A percentile compares a stretch with the other conserved stretches of the same genome.
phyloP scores from a whole-genome alignment of 139 green algal genomes.

The Closterium sp. region DNA sequence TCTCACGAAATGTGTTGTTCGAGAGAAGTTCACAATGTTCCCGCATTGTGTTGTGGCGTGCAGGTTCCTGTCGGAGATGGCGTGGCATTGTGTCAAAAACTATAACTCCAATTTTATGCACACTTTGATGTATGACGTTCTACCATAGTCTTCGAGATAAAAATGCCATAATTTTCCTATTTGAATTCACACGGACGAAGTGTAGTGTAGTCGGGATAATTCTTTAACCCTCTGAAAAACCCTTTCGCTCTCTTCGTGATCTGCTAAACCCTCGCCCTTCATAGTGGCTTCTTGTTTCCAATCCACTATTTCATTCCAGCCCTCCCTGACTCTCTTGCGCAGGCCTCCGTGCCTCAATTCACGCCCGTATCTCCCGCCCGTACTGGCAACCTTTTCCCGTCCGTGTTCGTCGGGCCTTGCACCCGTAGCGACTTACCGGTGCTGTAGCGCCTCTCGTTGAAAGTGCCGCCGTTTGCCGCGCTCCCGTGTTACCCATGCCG shows the following conservation, averaged over 20 bases:
- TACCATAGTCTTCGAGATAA: too few relatives aligned
- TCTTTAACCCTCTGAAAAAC: not conserved
- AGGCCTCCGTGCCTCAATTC: not conserved
- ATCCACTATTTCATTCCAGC: too few relatives aligned
- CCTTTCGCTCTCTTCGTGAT: not conserved
- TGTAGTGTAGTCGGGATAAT: not conserved
- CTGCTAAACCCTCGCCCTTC: not conserved
- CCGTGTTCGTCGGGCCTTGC: too few relatives aligned
- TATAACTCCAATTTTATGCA: not conserved
- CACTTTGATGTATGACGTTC: not conserved
- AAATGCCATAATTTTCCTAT: not conserved
- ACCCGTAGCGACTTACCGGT: too few relatives aligned
- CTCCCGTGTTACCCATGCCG: not conserved
- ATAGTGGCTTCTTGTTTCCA: too few relatives aligned
- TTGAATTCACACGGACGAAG: too few relatives aligned
- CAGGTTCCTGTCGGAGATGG: not conserved
- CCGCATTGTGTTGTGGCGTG: not conserved
- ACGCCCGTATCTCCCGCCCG: too few relatives aligned
- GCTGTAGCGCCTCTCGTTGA: too few relatives aligned
- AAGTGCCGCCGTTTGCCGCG: too few relatives aligned
- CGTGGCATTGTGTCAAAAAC: not conserved
- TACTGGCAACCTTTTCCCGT: not conserved
- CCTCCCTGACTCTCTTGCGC: not conserved
- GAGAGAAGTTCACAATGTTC: too few relatives aligned
- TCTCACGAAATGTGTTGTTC: too few relatives aligned